A percentile compares a stretch with the other conserved stretches of the same genome.
Conservation (phyloP, 192 early-diverging fungal species). For the Glomus cerebriforme region DNA sequence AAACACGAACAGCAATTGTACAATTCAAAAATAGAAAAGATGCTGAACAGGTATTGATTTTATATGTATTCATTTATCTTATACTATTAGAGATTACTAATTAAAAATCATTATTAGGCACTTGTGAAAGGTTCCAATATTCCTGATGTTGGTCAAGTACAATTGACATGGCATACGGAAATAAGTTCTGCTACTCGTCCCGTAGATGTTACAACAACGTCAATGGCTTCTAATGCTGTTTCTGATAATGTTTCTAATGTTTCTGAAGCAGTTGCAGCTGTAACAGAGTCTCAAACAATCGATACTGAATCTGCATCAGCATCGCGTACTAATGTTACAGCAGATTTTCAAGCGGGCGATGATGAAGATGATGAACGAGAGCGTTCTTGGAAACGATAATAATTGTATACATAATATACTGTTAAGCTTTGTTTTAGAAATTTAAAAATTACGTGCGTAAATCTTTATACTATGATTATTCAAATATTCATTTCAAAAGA, state of each 20-base stretch:
- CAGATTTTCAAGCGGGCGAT: constrained; percentile 24
- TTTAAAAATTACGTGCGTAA: constrained; percentile 11
- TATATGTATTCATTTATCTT: not conserved
- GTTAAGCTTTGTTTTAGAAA: constrained; percentile 26
- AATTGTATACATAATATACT: not conserved
- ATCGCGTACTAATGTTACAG: not conserved
- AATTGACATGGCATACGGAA: constrained; percentile 39
- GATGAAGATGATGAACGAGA: constrained; percentile 43
- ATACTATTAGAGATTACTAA: too few species aligned
- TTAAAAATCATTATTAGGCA: constrained; percentile 29
- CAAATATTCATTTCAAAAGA: not conserved
- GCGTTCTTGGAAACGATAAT: constrained; percentile 48
- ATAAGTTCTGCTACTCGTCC: constrained; percentile 16
- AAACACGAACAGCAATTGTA: constrained; percentile 49
- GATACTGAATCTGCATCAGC: not conserved
- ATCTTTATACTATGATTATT: constrained; percentile 10
- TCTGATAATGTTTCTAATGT: constrained; percentile 9
- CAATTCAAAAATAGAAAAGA: constrained; percentile 58
- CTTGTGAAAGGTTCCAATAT: constrained; percentile 35
- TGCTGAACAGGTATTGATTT: constrained; percentile 54
- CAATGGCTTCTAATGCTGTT: not conserved
- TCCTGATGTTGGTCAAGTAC: constrained; percentile 27
- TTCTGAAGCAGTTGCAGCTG: constrained; percentile 7
- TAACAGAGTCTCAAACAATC: not conserved
- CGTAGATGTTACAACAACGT: constrained; percentile 27